Evolutionary conservation across 306 rosid species (phyloP).

Genomic region (Ormosia semicastrata): DNA sequence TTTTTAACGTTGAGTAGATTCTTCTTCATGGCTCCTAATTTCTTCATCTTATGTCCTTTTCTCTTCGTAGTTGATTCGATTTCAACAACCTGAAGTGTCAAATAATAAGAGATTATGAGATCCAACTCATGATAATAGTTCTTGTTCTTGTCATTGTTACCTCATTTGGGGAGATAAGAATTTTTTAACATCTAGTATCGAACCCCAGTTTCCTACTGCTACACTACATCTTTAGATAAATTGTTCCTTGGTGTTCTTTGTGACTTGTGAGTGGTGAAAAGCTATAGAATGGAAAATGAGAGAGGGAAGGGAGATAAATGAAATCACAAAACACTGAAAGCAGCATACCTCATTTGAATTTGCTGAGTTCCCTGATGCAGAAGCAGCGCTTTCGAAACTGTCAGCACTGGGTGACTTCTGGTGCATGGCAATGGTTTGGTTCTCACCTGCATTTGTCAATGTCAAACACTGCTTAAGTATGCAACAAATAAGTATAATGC

Average conservation of each 20-base stretch:
- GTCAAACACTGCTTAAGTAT: neutral
- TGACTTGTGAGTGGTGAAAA: neutral
- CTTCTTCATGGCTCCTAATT: conserved; percentile 47
- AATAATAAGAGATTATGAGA: neutral
- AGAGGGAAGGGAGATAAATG: neutral
- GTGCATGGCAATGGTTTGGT: neutral
- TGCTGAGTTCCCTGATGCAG: neutral
- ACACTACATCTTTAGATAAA: no score
- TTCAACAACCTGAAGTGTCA: conserved; percentile 36
- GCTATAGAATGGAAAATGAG: neutral
- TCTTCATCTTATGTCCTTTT: conserved; percentile 33
- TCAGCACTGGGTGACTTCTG: conserved; percentile 27
- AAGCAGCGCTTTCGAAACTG: conserved; percentile 17
- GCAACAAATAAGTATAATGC: neutral
- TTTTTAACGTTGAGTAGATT: conserved; percentile 42
- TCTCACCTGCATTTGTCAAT: conserved; percentile 22
- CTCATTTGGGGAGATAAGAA: neutral
- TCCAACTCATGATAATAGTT: neutral
- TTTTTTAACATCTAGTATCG: neutral
- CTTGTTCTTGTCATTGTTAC: neutral
- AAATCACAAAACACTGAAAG: neutral
- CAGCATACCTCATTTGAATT: conserved; percentile 19
- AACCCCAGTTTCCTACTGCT: no score
- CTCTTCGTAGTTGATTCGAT: conserved; percentile 27
- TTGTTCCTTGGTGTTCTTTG: neutral